Base-by-base conservation (phyloP, 306 rosid genomes). In the Nissolia schottii region DNA sequence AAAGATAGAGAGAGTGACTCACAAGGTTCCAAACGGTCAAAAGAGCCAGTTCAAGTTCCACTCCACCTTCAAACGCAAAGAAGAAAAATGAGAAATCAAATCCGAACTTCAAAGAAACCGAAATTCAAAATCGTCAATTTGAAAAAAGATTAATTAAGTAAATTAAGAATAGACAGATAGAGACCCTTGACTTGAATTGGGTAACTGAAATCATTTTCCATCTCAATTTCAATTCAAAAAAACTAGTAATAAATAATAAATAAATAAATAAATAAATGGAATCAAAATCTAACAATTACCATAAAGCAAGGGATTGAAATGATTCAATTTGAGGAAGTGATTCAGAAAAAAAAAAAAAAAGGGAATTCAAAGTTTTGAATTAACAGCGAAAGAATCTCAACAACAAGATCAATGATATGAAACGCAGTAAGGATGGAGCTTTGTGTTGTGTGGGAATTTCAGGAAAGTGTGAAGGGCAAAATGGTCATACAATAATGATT, bases 1-100 rank as follows among this genome's bases (percentile, higher is more conserved):
- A 61, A 14, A 77, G 41, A 38, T 7, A 46, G 5, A 64, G 77
- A 66, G 60, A 22, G 62, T 3, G 62, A 64, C 61, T 70, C 59
- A 51, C 77, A 76, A 65, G 76, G 16, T 77, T 73, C 60, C 71
- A 63, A 85, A 88, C 85, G 80, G 83, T 83, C 79, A 58, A 70
- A 70, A 76, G 49, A 38, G 41, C 45, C 67, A 27, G 4, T 14
- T 48, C 9, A 0, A 40, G 2, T 6, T 38, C 9, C 1, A 46
- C 48, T 37, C 31, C 27, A 27, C 35, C 22, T 37, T 62, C 19
- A 0, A 28, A 2, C 18, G 7, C 45, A 46, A 61, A 37, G 43
- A 75, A 29, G 1, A 65, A 66, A 40, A 58, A 43, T 34, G 35
- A 25, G 34, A 68, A 38, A 51, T 32, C 15, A 59, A 58, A 59